Conservation (phyloP, 768 basidiomycete species). For the Boletellus ananas region DNA sequence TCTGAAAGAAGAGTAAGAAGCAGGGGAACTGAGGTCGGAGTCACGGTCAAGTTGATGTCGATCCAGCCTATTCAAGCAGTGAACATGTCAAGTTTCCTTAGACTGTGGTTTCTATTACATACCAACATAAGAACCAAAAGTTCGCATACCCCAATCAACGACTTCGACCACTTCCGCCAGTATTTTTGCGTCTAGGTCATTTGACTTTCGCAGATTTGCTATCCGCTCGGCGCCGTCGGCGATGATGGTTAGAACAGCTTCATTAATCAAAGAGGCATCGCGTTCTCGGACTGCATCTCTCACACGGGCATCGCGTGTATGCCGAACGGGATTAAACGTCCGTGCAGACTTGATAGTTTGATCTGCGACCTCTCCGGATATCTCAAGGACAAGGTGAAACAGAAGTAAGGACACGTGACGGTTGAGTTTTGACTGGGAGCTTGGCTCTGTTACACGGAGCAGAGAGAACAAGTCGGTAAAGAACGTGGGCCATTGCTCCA, state of each 20-base stretch:
- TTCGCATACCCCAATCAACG: slow-evolving; percentile 89
- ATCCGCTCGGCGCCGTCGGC: slow-evolving; percentile 64
- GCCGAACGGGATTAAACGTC: slow-evolving; percentile 62
- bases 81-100: not conserved
- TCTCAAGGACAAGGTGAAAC: slow-evolving; percentile 90
- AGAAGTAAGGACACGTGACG: slow-evolving; percentile 83
- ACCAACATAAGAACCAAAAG: slow-evolving; percentile 94
- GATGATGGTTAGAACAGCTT: slow-evolving; percentile 81
- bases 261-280: slow-evolving; percentile 83
- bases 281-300: slow-evolving; percentile 87
- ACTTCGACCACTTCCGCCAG: slow-evolving; percentile 65
- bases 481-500: slow-evolving; percentile 82
- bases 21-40: slow-evolving; percentile 80
- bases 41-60: slow-evolving; percentile 94
- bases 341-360: slow-evolving; percentile 88
- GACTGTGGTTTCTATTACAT: slow-evolving; percentile 33
- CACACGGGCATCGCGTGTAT: slow-evolving; percentile 78
- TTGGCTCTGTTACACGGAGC: slow-evolving; percentile 58
- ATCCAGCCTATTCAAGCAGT: slow-evolving; percentile 75
- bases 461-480: slow-evolving; percentile 75
- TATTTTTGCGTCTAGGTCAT: slow-evolving; percentile 43
- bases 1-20: slow-evolving; percentile 82
- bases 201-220: slow-evolving; percentile 46
- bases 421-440: slow-evolving; percentile 62
- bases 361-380: slow-evolving; percentile 97